A percentile compares a stretch with the other conserved stretches of the same genome.
These are phyloP conservation scores for Juncus effusus DNA, from an alignment of 176 grass and related monocot species.

Conservation along the genomic window DNA sequence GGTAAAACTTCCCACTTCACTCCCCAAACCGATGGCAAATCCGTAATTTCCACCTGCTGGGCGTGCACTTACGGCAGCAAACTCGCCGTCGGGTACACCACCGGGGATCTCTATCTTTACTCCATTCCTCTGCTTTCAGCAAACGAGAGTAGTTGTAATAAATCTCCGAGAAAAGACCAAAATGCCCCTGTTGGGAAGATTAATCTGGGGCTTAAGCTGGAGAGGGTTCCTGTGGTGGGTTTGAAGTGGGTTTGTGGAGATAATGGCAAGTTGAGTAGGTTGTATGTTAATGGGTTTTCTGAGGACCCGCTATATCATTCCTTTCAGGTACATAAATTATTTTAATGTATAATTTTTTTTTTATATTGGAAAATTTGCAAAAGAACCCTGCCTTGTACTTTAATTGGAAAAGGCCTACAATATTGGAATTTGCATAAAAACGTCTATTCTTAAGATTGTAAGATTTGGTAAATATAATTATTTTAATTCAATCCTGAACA, in stretches of 20 bases:
- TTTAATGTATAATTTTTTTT: not conserved
- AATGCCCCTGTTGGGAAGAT: slow-evolving; percentile 81
- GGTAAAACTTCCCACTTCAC: slow-evolving; percentile 59
- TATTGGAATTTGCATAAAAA: too few species aligned
- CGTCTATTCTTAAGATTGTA: too few species aligned
- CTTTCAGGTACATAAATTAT: slow-evolving; percentile 11
- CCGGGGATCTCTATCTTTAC: slow-evolving; percentile 84
- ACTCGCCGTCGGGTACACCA: slow-evolving; percentile 70
- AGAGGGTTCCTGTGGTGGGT: slow-evolving; percentile 66
- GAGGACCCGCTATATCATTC: slow-evolving; percentile 37
- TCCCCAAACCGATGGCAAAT: slow-evolving; percentile 56
- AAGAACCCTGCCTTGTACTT: too few species aligned
- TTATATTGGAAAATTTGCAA: too few species aligned
- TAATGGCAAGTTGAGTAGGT: slow-evolving; percentile 42
- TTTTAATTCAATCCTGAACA: too few species aligned
- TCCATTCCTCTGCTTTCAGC: slow-evolving; percentile 43
- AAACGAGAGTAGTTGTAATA: slow-evolving; percentile 33
- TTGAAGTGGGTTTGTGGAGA: slow-evolving; percentile 60
- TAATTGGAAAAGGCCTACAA: too few species aligned
- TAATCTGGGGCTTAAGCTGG: slow-evolving; percentile 89
- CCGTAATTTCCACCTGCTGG: slow-evolving; percentile 67
- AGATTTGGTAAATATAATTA: too few species aligned
- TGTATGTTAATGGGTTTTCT: slow-evolving; percentile 84
- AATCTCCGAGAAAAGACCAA: slow-evolving; percentile 27
- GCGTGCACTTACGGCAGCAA: slow-evolving; percentile 76